Percentiles rank a stretch among this genome's conserved stretches.
These are phyloP conservation scores for Microcera coccophila DNA, from an alignment of 2,329 filamentous ascomycete species.

Conservation along the genomic window DNA sequence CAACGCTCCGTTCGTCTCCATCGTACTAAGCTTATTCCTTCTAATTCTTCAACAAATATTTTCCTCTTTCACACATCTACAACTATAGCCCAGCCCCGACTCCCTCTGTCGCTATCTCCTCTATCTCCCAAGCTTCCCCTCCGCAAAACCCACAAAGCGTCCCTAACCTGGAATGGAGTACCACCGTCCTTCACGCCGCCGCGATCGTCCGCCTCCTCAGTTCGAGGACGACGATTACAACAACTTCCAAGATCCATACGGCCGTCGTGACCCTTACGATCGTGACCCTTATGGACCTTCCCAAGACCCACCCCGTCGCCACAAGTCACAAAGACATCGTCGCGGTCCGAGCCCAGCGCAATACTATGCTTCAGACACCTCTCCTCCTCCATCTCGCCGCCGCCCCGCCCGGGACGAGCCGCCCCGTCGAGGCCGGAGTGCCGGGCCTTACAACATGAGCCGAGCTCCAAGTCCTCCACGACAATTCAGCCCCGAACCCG, in stretches of 20 bases:
- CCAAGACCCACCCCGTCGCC: conserved; percentile 16
- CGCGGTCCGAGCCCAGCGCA: conserved; percentile 15
- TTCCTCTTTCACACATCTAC: not conserved
- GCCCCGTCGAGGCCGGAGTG: conserved; percentile 23
- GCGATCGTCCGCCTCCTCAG: conserved; percentile 20
- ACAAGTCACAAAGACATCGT: conserved; percentile 21
- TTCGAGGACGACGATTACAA: conserved; percentile 27
- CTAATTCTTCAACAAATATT: not conserved
- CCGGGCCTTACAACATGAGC: conserved; percentile 12
- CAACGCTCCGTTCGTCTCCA: too few species aligned
- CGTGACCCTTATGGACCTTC: not conserved
- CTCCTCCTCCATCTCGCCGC: conserved; percentile 7
- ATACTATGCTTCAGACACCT: conserved; percentile 15
- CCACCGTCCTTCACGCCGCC: conserved; percentile 21
- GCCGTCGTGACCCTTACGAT: conserved; percentile 15
- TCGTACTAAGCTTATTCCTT: not conserved
- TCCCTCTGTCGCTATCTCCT: not conserved
- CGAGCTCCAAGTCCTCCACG: conserved; percentile 17
- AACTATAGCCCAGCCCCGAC: too few species aligned
- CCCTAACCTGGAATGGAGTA: conserved; percentile 22
- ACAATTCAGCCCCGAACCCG: not conserved
- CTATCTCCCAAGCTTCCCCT: not conserved
- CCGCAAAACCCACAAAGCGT: too few species aligned
- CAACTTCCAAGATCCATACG: conserved; percentile 14
- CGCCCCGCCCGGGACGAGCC: conserved; percentile 11